Base-by-base conservation (phyloP, 306 rosid species). In the Cercis canadensis region DNA sequence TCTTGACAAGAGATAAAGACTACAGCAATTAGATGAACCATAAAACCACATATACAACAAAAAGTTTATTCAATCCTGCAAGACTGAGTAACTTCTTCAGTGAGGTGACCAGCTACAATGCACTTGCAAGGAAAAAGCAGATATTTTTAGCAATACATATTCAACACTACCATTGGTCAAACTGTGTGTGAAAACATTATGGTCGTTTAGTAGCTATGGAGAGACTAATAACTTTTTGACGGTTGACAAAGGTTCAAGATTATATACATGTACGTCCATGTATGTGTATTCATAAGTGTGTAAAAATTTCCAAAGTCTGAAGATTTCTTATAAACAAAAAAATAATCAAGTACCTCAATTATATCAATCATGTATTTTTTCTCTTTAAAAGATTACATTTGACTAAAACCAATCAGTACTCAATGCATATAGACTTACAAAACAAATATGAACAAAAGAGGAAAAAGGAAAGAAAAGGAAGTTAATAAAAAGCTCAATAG, bases 1-100 rank as follows among this genome's bases (percentile, higher is more conserved):
- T 83, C 98, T 93, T 65, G 14, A 34, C 17, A 77, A 24, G n/a
- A 37, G 45, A 50, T 57, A 37, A 57, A 60, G 49, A 49, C 69
- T 43, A 73, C 31, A 44, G 55, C 1, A 70, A 21, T 58, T 63
- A 39, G 54, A 29, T 43, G n/a, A 72, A 15, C 46, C 51, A 54
- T 15, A 53, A 67, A 37, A 51, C 7, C 39, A 11, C 10, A 62
- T 10, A 74, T 15, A 29, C 53, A 17, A 4, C 62, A 71, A 80
- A 17, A 21, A 24, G 47, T 17, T 34, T 31, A 56, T 58, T 52
- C 62, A 10, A 32, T 21, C 61, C 64, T 36, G 17, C 44, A 59
- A 75, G 36, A 9, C 46, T 45, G 11, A 43, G 13, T 19, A 33
- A 64, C 33, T 32, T 65, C 59, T 49, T 32, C 46, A 37, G 45